These are phyloP conservation scores for Pholiota molesta DNA, from an alignment of 768 basidiomycete genomes.

Conservation along the genomic window DNA sequence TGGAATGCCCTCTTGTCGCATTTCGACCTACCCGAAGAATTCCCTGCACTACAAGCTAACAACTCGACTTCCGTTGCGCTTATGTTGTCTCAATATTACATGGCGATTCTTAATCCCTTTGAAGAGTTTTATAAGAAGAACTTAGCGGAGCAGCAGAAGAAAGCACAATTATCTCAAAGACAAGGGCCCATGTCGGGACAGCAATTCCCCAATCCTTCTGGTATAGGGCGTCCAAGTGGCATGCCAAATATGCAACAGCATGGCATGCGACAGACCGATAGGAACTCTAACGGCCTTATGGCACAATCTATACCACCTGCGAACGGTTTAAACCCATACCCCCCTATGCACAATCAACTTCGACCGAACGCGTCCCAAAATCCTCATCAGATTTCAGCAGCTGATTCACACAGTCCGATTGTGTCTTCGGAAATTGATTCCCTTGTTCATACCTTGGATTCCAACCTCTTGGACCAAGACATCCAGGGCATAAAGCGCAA, in stretches of 20 bases:
- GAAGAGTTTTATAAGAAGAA: conserved; percentile 73
- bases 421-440: conserved; percentile 24
- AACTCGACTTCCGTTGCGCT: conserved; percentile 52
- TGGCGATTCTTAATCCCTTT: conserved; percentile 65
- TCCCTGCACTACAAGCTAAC: conserved; percentile 46
- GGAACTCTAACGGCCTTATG: conserved; percentile 25
- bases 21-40: conserved; percentile 64
- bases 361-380: conserved; percentile 30
- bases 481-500: conserved; percentile 73
- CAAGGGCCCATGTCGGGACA: conserved; percentile 32
- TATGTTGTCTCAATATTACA: conserved; percentile 62
- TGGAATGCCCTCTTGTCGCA: conserved; percentile 60
- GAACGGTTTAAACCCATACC: conserved; percentile 28
- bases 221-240: conserved; percentile 31
- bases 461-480: conserved; percentile 59
- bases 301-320: conserved; percentile 24
- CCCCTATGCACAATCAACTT: conserved; percentile 21
- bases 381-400: conserved; percentile 33
- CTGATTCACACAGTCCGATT: conserved; percentile 29
- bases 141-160: conserved; percentile 60
- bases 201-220: conserved; percentile 2
- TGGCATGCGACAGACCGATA: conserved; percentile 21
- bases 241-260: conserved; percentile 36
- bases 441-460: conserved; percentile 30
- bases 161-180: conserved; percentile 46